phyloP scores from a whole-genome alignment of 2,329 filamentous ascomycete species.

The Ascochyta koolunga region DNA sequence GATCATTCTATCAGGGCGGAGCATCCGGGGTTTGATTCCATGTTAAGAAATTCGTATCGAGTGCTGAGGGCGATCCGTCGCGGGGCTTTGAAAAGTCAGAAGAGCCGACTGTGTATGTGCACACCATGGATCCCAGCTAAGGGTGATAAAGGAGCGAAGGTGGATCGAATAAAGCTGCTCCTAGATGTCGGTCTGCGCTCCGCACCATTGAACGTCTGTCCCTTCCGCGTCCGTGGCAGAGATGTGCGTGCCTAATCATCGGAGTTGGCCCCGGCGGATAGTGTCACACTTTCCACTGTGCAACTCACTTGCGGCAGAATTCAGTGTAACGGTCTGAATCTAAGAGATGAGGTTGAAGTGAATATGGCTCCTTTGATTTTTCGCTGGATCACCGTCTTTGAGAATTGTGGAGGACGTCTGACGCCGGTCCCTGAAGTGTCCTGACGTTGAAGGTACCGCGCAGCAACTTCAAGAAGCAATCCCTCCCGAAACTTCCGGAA shows the following conservation, averaged over 20 bases:
- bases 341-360: conserved; percentile 9
- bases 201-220: conserved; percentile 11
- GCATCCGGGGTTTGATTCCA: background rate
- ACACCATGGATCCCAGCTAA: background rate
- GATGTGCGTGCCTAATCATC: conserved; percentile 15
- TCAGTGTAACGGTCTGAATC: conserved; percentile 10
- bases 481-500: background rate
- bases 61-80: background rate
- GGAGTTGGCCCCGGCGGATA: conserved; percentile 30
- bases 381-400: background rate
- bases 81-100: background rate
- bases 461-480: background rate
- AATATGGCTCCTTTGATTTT: background rate
- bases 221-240: conserved; percentile 13
- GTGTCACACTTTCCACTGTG: conserved; percentile 2
- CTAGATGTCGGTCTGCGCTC: conserved; percentile 12
- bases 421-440: background rate
- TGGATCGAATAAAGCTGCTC: background rate
- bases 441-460: background rate
- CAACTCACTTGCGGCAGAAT: background rate
- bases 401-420: background rate
- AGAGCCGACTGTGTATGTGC: background rate
- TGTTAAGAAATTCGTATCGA: background rate
- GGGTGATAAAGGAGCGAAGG: too few species aligned
- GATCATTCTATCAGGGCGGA: background rate